Evolutionary conservation across 129 eudicot species (phyloP), one percentile per base, ranked within the genome.

Genomic region (Chrysanthemum lavandulifolium): DNA sequence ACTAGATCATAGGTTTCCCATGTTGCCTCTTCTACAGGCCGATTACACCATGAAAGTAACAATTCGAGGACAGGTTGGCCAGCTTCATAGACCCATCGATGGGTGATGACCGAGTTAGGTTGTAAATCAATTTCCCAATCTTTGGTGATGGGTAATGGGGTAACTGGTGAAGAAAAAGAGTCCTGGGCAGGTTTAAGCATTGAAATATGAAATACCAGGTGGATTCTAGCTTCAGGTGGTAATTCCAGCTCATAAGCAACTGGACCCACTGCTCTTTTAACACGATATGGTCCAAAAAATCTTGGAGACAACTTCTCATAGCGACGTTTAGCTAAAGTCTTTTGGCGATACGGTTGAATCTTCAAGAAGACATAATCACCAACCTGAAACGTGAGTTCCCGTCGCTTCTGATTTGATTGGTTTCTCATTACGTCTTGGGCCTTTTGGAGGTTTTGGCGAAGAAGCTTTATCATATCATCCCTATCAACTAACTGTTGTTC

Each of bases 41-140:
- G 71, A 47, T 66, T 47, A 45, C 55, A 66, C 56, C 71, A 66
- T 2, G 56, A 16, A 4, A 66, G 0, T 40, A 45, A 47, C 56
- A 66, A 15, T 47, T 66, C 57, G 0, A 66, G 11, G 33, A 0
- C 13, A 0, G 55, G 71, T 2, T 7, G 16, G 55, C 56, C 56
- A 47, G 56, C 71, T 66, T 66, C 56, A 66, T 10, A 11, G 6
- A 66, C 71, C 56, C 56, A 47, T 1, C 52, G 27, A n/a, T 64
- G 69, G 10, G 69, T 64, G 53, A 64, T 64, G 29, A 64, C 53
- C 1, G 69, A 40, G 9, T 51, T 36, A n/a, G 69, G 69, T 40
- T 63, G 70, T 10, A 27, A 1, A 4, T 31, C 36, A 31, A 31
- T 31, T 31, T 31, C 36, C 36, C 36, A 31, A 5, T 31, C 36